A percentile compares a stretch with the other conserved stretches of the same genome.
phyloP scores from a whole-genome alignment of 768 basidiomycete species.

The Serpula lacrymans region DNA sequence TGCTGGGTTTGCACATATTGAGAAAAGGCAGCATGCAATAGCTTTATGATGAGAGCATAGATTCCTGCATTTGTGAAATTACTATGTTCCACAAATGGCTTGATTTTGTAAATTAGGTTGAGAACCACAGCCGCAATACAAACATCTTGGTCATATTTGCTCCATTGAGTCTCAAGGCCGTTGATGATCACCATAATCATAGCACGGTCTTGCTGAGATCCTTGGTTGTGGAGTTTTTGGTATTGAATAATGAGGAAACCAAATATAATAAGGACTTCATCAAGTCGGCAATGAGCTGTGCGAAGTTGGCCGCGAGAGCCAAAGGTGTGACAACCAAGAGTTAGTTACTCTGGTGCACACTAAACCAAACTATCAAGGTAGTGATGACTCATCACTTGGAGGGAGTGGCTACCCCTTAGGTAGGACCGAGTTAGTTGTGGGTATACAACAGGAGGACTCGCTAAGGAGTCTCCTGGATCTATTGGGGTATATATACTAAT shows the following conservation, averaged over 20 bases:
- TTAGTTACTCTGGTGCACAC: too few species aligned
- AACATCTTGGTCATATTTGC: conserved; percentile 20
- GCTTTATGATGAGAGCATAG: too few species aligned
- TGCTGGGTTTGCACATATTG: conserved; percentile 14
- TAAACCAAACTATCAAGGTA: too few species aligned
- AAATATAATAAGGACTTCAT: conserved; percentile 30
- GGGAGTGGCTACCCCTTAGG: too few species aligned
- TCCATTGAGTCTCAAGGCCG: conserved; percentile 22
- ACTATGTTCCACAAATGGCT: not conserved
- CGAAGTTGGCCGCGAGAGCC: conserved; percentile 27
- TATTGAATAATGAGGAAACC: conserved; percentile 22
- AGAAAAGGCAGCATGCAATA: conserved; percentile 8
- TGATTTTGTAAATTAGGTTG: conserved; percentile 25
- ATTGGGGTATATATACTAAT: too few species aligned
- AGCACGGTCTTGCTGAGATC: conserved; percentile 1
- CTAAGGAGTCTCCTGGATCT: too few species aligned
- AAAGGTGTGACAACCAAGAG: too few species aligned
- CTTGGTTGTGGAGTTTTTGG: not conserved
- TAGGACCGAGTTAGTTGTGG: too few species aligned
- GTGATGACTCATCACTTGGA: too few species aligned
- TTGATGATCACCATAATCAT: conserved; percentile 17
- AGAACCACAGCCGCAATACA: conserved; percentile 27
- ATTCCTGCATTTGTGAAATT: conserved; percentile 3
- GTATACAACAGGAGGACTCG: too few species aligned
- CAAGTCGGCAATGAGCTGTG: conserved; percentile 28